These are phyloP conservation scores for Beta corolliflora DNA, from an alignment of 179 eudicot species.

Conservation along the genomic window DNA sequence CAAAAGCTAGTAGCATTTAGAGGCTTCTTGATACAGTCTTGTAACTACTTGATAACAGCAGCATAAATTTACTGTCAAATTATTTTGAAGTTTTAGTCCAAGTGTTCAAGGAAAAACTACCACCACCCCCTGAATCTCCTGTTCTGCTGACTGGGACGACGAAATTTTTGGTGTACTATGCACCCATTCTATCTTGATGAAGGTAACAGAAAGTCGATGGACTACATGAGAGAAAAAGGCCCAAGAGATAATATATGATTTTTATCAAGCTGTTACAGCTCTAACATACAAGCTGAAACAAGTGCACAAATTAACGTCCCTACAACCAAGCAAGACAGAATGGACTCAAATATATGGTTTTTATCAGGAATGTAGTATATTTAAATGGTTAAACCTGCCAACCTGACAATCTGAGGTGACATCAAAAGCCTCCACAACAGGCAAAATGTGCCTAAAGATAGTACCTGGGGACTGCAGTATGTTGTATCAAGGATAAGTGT, in stretches of 20 bases:
- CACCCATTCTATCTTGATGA: background rate
- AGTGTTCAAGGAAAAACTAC: background rate
- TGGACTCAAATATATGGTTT: background rate
- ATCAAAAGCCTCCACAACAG: background rate
- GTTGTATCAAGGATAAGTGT: slow-evolving; percentile 93
- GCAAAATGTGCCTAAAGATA: background rate
- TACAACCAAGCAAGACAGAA: too few relatives aligned
- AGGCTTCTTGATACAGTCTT: background rate
- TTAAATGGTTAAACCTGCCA: background rate
- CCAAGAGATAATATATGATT: background rate
- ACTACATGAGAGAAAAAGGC: background rate
- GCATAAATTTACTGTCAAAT: background rate
- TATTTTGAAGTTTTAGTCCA: background rate
- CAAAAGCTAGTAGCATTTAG: background rate
- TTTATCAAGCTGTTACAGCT: background rate
- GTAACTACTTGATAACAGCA: background rate
- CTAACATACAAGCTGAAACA: background rate
- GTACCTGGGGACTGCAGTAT: slow-evolving; percentile 89
- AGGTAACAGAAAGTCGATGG: too few relatives aligned
- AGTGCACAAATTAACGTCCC: background rate
- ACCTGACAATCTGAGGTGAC: slow-evolving; percentile 3
- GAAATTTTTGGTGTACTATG: background rate
- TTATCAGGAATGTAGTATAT: background rate
- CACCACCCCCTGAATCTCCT: background rate
- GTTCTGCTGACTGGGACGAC: background rate